Percentiles rank a stretch among this genome's conserved stretches.
phyloP scores from a whole-genome alignment of 129 eudicot species.

The Calendula officinalis region DNA sequence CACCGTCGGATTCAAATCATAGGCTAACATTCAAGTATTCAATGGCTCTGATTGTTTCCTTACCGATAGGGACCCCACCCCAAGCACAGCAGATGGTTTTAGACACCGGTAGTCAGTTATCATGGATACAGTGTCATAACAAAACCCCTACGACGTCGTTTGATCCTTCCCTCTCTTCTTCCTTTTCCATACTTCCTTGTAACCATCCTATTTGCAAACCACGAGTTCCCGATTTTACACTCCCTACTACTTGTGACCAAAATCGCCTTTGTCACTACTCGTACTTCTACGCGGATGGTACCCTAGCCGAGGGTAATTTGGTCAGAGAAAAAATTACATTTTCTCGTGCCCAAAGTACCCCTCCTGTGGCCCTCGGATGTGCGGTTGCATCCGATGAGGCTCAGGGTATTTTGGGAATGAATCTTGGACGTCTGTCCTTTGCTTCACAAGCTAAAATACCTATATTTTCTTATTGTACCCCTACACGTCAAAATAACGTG shows the following conservation, averaged over 20 bases:
- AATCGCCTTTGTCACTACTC: constrained; percentile 80
- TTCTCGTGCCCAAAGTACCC: constrained; percentile 57
- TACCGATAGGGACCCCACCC: constrained; percentile 83
- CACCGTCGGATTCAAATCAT: constrained; percentile 26
- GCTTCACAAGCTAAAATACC: constrained; percentile 58
- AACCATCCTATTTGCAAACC: constrained; percentile 76
- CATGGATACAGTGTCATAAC: constrained; percentile 85
- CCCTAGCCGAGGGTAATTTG: constrained; percentile 80
- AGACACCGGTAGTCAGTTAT: constrained; percentile 82
- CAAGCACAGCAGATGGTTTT: constrained; percentile 77
- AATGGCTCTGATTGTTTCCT: constrained; percentile 68
- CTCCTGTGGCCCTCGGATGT: constrained; percentile 77
- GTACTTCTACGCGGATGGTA: constrained; percentile 81
- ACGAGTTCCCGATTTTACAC: constrained; percentile 70
- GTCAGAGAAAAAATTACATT: constrained; percentile 64
- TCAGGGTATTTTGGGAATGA: constrained; percentile 88
- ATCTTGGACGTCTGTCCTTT: constrained; percentile 67
- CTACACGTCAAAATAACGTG: constrained; percentile 36
- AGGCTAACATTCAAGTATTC: constrained; percentile 59
- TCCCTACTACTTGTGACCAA: constrained; percentile 77
- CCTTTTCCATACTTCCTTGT: constrained; percentile 80
- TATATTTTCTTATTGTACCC: constrained; percentile 71
- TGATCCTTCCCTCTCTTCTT: constrained; percentile 72
- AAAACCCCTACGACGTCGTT: constrained; percentile 58
- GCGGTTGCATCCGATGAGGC: constrained; percentile 55